Evolutionary conservation across 2,329 filamentous ascomycete species (phyloP), one percentile per base, ranked within the genome.

Genomic region (Alternaria novae-zelandiae): DNA sequence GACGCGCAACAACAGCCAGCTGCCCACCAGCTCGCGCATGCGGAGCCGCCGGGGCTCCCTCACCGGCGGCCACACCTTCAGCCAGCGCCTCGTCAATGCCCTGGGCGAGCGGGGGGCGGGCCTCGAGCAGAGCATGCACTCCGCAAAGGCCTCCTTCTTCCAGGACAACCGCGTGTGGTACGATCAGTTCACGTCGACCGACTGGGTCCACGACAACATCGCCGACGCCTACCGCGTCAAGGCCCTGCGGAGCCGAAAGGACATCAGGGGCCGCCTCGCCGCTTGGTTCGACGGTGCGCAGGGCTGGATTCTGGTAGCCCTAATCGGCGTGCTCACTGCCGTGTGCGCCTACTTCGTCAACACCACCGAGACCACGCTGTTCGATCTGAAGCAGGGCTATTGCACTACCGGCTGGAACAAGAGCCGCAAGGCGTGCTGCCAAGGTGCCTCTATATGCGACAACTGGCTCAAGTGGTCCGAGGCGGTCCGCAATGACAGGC

Each of bases 141-240:
- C 91, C 66, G 90, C 89, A 53, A 91, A 90, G 73, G 82, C 85
- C 32, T 90, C 88, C 5, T 81, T 91, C 10, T 90, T 89, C 71
- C 84, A 90, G 54, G 92, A 97, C 75, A 94, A 98, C 70, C 90
- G 96, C 64, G 91, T 96, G 10, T 98, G 96, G 96, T 98, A 98
- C 81, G 96, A 99, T 83, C 96, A 99, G 81, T 97, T 97, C 75
- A 97, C 94, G 6, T 97, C 93, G 7, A 97, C 93, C 59, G 95
- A 99, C 79, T 99, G 96, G 96, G 94, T 99, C 1, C 95, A 97
- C 78, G 96, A 99, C 80, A 94, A 91, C 78, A 97, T 99, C 70
- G 93, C 94, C 74, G 96, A 98, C 81, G 93, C 94, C 10, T 93
- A 94, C 73, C 91, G 96, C 25, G 89, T 96, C 54, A 96, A 96